Evolutionary conservation across 495 filamentous ascomycete species (phyloP), one percentile per base, ranked within the genome.

Genomic region (Evernia prunastri): DNA sequence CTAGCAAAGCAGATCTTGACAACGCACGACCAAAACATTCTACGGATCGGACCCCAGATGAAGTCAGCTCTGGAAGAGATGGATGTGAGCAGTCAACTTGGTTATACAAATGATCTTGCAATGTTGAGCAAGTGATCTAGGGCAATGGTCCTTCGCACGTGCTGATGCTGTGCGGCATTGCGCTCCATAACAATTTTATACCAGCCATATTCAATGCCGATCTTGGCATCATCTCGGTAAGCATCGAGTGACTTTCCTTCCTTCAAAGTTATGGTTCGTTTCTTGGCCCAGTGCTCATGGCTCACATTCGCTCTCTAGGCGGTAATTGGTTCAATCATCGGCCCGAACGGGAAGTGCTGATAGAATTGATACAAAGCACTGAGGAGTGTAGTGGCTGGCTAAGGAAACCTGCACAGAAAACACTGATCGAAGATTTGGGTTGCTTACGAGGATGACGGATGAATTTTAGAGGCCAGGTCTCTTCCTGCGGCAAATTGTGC

Each of bases 381-480:
- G 64, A 66, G 27, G 37, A 66, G 15, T 57, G 59, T 27, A 62
- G 59, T 51, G 39, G 64, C 59, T 66, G 64, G 59, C 64, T 53
- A 57, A 57, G 59, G 17, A 39, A 47, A 23, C 18, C 37, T 13
- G 59, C 53, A 13, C 47, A 62, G 49, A 47, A 31, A 17, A 8
- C 13, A 42, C 23, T 66, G 47, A 61, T 58, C 18, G 51, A 49
- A 23, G 64, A 66, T 35, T 66, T 59, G 64, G 49, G 64, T 23
- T 66, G 64, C 59, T 17, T 43, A n/a, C 7, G 51, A 43, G 11
- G 29, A 33, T 33, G 3, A 33, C 1, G 20, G 15, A 33, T 33
- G 4, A 53, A 1, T 8, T 20, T 13, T 54, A 33, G 51, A 54
- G 15, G 51, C 27, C 51, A 54, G 15, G 20, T 54, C 8, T 54